Conservation (phyloP, 2,329 filamentous ascomycete genomes). For the Simplicillium aogashimaense region DNA sequence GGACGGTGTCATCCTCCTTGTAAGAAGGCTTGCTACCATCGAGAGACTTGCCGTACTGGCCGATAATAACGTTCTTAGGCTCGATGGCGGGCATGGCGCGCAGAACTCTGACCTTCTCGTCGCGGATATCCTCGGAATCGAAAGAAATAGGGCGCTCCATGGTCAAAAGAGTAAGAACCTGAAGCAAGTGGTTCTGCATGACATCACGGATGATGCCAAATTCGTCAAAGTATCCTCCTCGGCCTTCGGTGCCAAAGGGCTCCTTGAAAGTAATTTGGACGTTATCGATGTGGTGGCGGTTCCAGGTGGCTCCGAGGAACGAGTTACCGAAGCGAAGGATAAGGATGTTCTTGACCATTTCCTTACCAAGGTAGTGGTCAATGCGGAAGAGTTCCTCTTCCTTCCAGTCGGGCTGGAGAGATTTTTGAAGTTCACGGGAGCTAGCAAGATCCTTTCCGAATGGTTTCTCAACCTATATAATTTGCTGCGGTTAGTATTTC, state of each 20-base stretch:
- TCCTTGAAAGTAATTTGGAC: slow-evolving; percentile 99
- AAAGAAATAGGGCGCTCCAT: slow-evolving; percentile 99
- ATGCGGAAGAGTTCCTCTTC: slow-evolving; percentile 99
- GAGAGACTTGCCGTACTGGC: slow-evolving; percentile 92
- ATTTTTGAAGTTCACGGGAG: slow-evolving; percentile 89
- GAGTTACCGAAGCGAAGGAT: slow-evolving; percentile 98
- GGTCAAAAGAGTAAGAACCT: slow-evolving; percentile 88
- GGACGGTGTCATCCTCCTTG: slow-evolving; percentile 97
- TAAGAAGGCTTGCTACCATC: slow-evolving; percentile 95
- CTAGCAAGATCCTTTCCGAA: slow-evolving; percentile 95
- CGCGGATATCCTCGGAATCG: slow-evolving; percentile 94
- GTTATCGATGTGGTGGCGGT: slow-evolving; percentile 98
- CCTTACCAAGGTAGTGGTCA: slow-evolving; percentile 98
- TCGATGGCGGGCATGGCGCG: slow-evolving; percentile 89
- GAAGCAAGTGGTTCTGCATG: slow-evolving; percentile 98
- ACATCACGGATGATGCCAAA: slow-evolving; percentile 99
- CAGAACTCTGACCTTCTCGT: slow-evolving; percentile 96
- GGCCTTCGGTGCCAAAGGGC: slow-evolving; percentile 95
- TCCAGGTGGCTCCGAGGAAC: slow-evolving; percentile 98
- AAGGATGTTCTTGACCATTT: slow-evolving; percentile 99
- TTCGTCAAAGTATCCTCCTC: slow-evolving; percentile 98
- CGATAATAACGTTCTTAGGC: slow-evolving; percentile 99
- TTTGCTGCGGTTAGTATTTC: slow-evolving; percentile 12
- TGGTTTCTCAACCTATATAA: slow-evolving; percentile 86
- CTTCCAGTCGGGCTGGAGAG: slow-evolving; percentile 93